Conservation (phyloP, 1,139 yeast species). For the Diutina scorzettiae region DNA sequence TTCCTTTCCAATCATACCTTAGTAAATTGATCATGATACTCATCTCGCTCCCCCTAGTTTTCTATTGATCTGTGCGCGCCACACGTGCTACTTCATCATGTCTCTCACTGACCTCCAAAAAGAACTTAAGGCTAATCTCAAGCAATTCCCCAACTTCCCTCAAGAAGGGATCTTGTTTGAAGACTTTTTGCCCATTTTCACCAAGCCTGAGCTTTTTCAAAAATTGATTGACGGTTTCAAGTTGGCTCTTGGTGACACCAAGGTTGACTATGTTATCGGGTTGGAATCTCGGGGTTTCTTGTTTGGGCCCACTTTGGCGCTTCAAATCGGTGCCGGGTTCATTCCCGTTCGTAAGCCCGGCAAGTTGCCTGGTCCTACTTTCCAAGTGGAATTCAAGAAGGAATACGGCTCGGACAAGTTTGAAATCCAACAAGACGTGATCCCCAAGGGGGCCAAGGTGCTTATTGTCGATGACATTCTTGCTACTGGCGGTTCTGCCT, state of each 20-base stretch:
- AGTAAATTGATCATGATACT: no score
- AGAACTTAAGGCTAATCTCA: conserved; percentile 54
- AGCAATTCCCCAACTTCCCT: conserved; percentile 90
- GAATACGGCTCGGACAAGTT: conserved; percentile 88
- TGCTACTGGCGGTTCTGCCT: conserved; percentile 97
- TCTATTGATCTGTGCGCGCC: no score
- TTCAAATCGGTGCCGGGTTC: conserved; percentile 80
- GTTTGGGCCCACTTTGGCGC: conserved; percentile 91
- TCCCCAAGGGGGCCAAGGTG: conserved; percentile 71
- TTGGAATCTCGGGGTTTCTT: conserved; percentile 94
- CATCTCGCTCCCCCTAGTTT: no score
- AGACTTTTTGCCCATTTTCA: conserved; percentile 90
- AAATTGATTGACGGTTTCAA: conserved; percentile 74
- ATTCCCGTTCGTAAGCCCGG: conserved; percentile 94
- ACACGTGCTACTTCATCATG: no score
- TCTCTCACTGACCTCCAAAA: conserved; percentile 19
- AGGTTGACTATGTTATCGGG: conserved; percentile 85
- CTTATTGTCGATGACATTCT: conserved; percentile 89
- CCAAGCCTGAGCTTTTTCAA: conserved; percentile 68
- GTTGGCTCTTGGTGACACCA: conserved; percentile 52
- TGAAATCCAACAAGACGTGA: conserved; percentile 77
- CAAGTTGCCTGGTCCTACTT: conserved; percentile 81
- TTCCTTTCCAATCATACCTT: no score
- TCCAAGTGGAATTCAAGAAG: conserved; percentile 65
- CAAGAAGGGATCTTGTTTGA: conserved; percentile 86